Conservation (phyloP, 2,329 filamentous ascomycete species). For the Alternaria sp. region DNA sequence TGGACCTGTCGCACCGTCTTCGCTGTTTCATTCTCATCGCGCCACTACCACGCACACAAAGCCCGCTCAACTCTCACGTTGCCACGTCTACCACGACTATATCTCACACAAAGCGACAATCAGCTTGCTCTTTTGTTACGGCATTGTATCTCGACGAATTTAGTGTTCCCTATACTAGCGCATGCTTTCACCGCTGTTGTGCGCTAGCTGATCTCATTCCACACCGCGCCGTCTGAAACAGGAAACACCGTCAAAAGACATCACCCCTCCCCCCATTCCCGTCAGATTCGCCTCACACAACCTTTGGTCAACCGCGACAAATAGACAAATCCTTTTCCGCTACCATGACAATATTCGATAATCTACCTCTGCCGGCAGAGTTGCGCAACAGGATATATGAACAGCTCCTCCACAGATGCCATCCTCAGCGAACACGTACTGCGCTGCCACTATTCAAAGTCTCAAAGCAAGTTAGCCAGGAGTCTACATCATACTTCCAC, state of each 20-base stretch:
- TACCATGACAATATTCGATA: conserved; percentile 22
- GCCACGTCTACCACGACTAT: neutral
- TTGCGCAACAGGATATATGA: conserved; percentile 33
- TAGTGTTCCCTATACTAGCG: conserved; percentile 9
- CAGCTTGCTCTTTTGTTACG: neutral
- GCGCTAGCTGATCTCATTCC: neutral
- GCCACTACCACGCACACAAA: conserved; percentile 3
- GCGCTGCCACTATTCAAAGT: conserved; percentile 24
- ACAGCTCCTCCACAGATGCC: conserved; percentile 14
- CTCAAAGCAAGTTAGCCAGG: conserved; percentile 28
- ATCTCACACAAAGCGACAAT: neutral
- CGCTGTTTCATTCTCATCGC: conserved; percentile 5
- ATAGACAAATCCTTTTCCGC: neutral
- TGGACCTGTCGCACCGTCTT: conserved; percentile 1
- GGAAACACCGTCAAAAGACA: neutral
- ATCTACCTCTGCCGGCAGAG: conserved; percentile 31
- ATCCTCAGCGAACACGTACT: neutral
- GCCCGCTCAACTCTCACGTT: neutral
- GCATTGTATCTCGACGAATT: neutral
- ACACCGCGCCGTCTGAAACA: conserved; percentile 6
- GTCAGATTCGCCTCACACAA: neutral
- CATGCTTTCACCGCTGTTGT: conserved; percentile 10
- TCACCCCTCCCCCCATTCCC: neutral
- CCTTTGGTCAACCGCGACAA: neutral
- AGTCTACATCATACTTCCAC: conserved; percentile 38